Conservation (phyloP, 169 alveolate species). For the Theileria parva region DNA sequence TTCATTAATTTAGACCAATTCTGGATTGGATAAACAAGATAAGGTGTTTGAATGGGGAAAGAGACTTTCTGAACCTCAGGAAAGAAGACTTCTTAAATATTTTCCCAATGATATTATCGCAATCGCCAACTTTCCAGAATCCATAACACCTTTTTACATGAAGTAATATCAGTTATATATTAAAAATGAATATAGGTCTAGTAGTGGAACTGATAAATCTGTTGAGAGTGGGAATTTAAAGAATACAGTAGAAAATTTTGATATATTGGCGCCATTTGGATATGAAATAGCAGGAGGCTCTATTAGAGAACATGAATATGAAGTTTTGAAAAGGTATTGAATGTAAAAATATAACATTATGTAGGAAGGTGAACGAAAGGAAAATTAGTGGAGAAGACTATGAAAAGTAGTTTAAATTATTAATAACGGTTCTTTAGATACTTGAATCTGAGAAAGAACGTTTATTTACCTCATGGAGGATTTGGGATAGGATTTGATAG, state of each 20-base stretch:
- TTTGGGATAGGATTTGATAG: constrained; percentile 98
- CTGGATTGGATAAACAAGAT: background rate
- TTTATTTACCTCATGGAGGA: constrained; percentile 97
- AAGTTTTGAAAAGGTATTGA: constrained; percentile 65
- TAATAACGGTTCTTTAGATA: constrained; percentile 64
- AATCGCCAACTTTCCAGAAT: constrained; percentile 85
- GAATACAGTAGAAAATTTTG: constrained; percentile 94
- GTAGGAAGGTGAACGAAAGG: constrained; percentile 80
- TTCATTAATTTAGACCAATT: too few relatives aligned
- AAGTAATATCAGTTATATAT: constrained; percentile 40
- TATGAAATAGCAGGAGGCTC: constrained; percentile 97
- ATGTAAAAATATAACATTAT: background rate
- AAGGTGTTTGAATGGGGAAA: constrained; percentile 74
- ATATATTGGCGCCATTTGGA: constrained; percentile 91
- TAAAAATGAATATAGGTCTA: constrained; percentile 1
- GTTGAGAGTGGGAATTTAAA: constrained; percentile 72
- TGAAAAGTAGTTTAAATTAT: constrained; percentile 58
- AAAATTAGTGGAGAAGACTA: constrained; percentile 75
- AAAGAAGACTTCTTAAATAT: constrained; percentile 79
- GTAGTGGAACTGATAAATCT: too few relatives aligned
- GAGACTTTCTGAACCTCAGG: constrained; percentile 66
- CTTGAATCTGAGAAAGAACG: constrained; percentile 91
- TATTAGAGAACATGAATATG: constrained; percentile 89
- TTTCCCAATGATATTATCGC: constrained; percentile 81
- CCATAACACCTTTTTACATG: constrained; percentile 93